Evolutionary conservation across 345 rosid genomes (phyloP).

Genomic region (Toxicodendron radicans): DNA sequence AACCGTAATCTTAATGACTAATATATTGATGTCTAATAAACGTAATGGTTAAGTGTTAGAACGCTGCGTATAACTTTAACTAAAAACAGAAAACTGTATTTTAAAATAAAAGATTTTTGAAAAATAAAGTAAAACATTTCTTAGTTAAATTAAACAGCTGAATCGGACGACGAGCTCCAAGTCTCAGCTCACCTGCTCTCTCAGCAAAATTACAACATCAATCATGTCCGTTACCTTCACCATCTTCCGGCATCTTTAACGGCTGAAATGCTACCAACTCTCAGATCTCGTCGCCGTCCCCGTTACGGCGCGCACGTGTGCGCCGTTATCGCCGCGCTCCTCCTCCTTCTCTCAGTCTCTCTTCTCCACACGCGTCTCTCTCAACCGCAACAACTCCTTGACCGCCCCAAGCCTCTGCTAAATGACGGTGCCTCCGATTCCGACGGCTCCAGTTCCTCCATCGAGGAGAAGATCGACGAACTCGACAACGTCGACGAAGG

Average conservation of each 20-base stretch:
- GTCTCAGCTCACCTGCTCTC: not conserved
- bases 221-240: not conserved
- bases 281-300: conserved; percentile 78
- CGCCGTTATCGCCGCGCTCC: conserved; percentile 69
- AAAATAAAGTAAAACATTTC: no score
- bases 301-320: conserved; percentile 73
- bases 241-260: not conserved
- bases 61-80: no score
- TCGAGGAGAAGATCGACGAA: conserved; percentile 75
- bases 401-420: conserved; percentile 24
- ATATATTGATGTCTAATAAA: no score
- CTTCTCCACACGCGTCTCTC: conserved; percentile 87
- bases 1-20: no score
- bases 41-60: no score
- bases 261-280: conserved; percentile 39
- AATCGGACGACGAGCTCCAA: no score
- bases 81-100: no score
- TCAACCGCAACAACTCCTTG: conserved; percentile 32
- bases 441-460: conserved; percentile 19
- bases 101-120: no score
- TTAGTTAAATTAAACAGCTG: no score
- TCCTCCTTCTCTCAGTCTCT: conserved; percentile 82
- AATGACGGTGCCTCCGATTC: conserved; percentile 53
- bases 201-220: no score
- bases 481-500: conserved; percentile 64